Base-by-base conservation (phyloP, 495 filamentous ascomycete genomes). In the Pyronema domesticum region DNA sequence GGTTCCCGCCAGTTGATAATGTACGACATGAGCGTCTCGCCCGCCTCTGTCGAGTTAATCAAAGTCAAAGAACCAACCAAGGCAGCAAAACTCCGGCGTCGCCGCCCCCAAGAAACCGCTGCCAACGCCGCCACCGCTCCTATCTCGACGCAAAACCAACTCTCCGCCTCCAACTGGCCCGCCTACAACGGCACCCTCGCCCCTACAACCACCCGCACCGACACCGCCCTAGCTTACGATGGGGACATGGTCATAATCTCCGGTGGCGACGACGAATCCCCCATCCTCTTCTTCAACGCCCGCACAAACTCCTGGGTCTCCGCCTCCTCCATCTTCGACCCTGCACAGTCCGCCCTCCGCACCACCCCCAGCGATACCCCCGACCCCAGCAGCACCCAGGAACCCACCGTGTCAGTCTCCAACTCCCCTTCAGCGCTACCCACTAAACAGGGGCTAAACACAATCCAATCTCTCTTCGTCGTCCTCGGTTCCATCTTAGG, bases 261-360 rank as follows among this genome's bases (percentile, higher is more conserved):
- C 15, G 83, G 88, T 58, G 91, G 89, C 33, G 78, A 78, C 59
- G 70, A 72, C 13, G 68, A 80, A 15, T 72, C 81, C 54, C 69
- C 79, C 1, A 54, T 98, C 17, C 78, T 74, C 56, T 82, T 98
- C 57, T 98, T 95, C 69, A 76, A 95, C 63, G 76, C 81, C 49
- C 78, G 75, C 19, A 68, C 75, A 49, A 94, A 96, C 63, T 68
- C 72, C 57, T 98, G 91, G 91, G 66, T 81, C 17, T 85, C 95
- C 68, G 73, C 86, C 0, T 81, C 77, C 1, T 67, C 74, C 18
- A 67, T 83, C 33, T 81, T 96, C 54, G 72, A 70, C 33, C 23
- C 23, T 5, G 1, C 23, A 2, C 2, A 30, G 5, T 30, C 23
- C 23, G 1, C 23, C 5, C 23, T 5, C 2, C 23, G 23, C 23